Evolutionary conservation across 1,284 basidiomycete species (phyloP).

Genomic region (Schizophyllum amplum): DNA sequence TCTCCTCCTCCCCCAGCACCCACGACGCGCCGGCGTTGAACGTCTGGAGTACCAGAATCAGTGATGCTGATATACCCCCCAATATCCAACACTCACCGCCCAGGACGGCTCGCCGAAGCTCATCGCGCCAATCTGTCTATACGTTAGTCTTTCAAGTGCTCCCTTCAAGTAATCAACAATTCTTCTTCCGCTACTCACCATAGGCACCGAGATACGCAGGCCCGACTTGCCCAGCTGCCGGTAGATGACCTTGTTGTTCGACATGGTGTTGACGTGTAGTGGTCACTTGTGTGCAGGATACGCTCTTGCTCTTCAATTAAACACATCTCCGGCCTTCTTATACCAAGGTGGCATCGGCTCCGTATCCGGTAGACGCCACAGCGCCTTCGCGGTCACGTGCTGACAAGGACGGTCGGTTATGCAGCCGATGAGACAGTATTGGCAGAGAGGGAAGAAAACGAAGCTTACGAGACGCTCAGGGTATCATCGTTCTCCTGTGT

Average conservation of each 20-base stretch:
- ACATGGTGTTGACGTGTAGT: no score
- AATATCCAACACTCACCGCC: conserved; percentile 21
- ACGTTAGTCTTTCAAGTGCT: background rate
- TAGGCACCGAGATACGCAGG: conserved; percentile 37
- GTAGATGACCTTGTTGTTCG: background rate
- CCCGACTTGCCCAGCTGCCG: conserved; percentile 29
- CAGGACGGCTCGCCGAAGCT: conserved; percentile 33
- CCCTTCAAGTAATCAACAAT: background rate
- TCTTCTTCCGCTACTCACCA: conserved; percentile 19
- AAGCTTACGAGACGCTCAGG: no score
- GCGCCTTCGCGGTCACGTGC: no score
- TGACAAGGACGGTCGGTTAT: no score
- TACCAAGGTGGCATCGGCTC: no score
- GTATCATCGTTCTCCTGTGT: no score
- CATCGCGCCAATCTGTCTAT: conserved; percentile 37
- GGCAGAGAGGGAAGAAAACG: no score
- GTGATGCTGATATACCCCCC: background rate
- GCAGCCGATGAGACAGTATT: no score
- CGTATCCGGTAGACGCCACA: no score
- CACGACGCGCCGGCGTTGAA: conserved; percentile 21
- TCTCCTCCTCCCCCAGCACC: conserved; percentile 36
- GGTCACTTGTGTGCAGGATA: no score
- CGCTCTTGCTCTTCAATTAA: no score
- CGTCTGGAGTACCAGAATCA: background rate
- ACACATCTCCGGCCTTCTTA: no score